Conservation (phyloP, 2,329 filamentous ascomycete genomes). For the Fusarium floridanum region DNA sequence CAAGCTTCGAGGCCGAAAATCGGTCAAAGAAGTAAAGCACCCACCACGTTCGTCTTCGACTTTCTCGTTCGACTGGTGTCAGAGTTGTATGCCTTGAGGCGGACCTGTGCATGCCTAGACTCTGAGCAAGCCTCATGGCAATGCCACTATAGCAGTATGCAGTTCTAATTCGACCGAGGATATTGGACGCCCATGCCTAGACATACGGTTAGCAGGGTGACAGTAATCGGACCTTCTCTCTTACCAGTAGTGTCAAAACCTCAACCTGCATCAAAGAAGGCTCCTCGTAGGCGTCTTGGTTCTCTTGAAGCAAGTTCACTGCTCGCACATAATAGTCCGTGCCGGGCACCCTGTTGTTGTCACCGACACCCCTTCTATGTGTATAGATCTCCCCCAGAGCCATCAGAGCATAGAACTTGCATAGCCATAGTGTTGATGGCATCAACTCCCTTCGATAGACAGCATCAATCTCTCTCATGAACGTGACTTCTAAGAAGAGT, state of each 20-base stretch:
- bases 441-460: slow-evolving; percentile 51
- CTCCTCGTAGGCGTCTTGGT: slow-evolving; percentile 54
- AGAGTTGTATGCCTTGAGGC: slow-evolving; percentile 37
- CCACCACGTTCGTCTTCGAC: slow-evolving; percentile 50
- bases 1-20: slow-evolving; percentile 50
- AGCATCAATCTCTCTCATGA: slow-evolving; percentile 52
- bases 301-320: slow-evolving; percentile 53
- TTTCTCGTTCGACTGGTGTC: slow-evolving; percentile 42
- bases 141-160: slow-evolving; percentile 51
- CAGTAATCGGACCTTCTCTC: rapidly evolving
- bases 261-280: slow-evolving; percentile 60
- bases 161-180: slow-evolving; percentile 51
- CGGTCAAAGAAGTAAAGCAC: slow-evolving; percentile 52
- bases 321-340: slow-evolving; percentile 58
- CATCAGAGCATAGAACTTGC: slow-evolving; percentile 60
- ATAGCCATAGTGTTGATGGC: slow-evolving; percentile 51
- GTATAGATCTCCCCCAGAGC: slow-evolving; percentile 61
- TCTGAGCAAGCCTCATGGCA: slow-evolving; percentile 55
- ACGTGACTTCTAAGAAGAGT: slow-evolving; percentile 53
- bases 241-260: slow-evolving; percentile 50
- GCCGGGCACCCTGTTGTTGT: slow-evolving; percentile 52
- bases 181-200: slow-evolving; percentile 50
- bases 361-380: slow-evolving; percentile 49
- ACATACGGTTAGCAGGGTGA: not conserved
- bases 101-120: slow-evolving; percentile 57